Conservation (phyloP, 345 rosid species). For the Citropsis articulata region DNA sequence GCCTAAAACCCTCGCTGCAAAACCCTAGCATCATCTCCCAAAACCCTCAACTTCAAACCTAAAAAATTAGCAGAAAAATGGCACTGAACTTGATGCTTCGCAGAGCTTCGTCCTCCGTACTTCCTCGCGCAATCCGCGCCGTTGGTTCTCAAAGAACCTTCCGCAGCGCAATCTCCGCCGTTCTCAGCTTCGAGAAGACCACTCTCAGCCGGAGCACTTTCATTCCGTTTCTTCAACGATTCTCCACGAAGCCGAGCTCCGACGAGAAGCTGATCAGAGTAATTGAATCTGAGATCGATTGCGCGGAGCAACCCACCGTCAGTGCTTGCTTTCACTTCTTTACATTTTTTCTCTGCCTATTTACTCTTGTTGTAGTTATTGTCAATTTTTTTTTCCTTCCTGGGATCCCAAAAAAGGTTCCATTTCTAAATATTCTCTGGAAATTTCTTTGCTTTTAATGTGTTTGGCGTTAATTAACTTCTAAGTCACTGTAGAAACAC, state of each 20-base stretch:
- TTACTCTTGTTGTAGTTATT: not conserved
- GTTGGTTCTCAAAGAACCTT: slow-evolving; percentile 32
- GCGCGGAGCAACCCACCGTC: slow-evolving; percentile 29
- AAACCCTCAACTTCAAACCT: not conserved
- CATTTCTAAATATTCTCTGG: not conserved
- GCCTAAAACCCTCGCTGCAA: not conserved
- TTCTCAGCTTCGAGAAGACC: slow-evolving; percentile 17
- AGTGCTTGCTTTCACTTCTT: not conserved
- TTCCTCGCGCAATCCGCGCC: slow-evolving; percentile 38
- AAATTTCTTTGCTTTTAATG: not conserved
- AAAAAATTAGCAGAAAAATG: slow-evolving; percentile 19
- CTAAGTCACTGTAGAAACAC: not conserved
- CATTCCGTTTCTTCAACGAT: slow-evolving; percentile 17
- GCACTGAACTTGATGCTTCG: slow-evolving; percentile 35
- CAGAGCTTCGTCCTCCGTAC: slow-evolving; percentile 36
- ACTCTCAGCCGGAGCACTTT: slow-evolving; percentile 15
- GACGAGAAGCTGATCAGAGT: slow-evolving; percentile 43
- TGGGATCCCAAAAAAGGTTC: too few relatives aligned
- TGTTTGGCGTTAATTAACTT: not conserved
- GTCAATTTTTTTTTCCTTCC: too few relatives aligned
- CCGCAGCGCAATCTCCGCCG: slow-evolving; percentile 18
- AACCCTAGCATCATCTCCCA: slow-evolving; percentile 15
- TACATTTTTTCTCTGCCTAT: not conserved
- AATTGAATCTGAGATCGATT: slow-evolving; percentile 49
- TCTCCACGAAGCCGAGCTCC: slow-evolving; percentile 31